Base-by-base conservation (phyloP, 306 rosid genomes). In the Vachellia pachyceras region DNA sequence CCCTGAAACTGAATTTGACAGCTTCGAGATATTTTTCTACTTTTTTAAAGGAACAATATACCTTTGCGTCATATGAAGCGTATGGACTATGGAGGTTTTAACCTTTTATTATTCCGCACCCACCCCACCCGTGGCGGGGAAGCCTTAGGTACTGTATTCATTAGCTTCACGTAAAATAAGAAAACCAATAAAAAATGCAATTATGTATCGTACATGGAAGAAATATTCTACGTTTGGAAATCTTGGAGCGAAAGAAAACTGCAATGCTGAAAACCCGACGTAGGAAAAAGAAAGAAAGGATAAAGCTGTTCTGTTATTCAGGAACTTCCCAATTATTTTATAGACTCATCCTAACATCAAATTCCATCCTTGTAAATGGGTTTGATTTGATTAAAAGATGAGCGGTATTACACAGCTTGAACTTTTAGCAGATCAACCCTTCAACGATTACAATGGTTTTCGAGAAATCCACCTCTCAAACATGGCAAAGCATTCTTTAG, bases 401-500 rank as follows among this genome's bases (percentile, higher is more conserved):
- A 11, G 35, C 11, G 14, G 36, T 23, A 3, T 22, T 22, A 22
- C 6, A 11, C 29, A 57, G 14, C 39, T 25, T 60, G 9, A 61
- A 13, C n/a, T 36, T 14, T 65, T 45, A 1, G 44, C 45, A 36
- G 23, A 15, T 36, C 42, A 65, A 67, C 10, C 14, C 14, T 6
- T 68, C 29, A 41, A n/a, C 11, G 17, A 73, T 57, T 66, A 86
- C 20, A 84, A 55, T 7, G 86, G 69, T 7, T 76, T 77, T 22
- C 13, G 36, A 25, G 76, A 76, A 41, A 74, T 40, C 90, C 90
- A 86, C 78, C 86, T 84, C 52, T 46, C 55, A 45, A 75, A 77
- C 89, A 88, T 86, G 1, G 44, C 68, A 13, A 76, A 79, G 40
- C 89, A 79, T 69, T 86, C 88, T 72, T 65, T 50, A 9, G 82